phyloP scores from a whole-genome alignment of 2,329 filamentous ascomycete species.

The Geosmithia flava region DNA sequence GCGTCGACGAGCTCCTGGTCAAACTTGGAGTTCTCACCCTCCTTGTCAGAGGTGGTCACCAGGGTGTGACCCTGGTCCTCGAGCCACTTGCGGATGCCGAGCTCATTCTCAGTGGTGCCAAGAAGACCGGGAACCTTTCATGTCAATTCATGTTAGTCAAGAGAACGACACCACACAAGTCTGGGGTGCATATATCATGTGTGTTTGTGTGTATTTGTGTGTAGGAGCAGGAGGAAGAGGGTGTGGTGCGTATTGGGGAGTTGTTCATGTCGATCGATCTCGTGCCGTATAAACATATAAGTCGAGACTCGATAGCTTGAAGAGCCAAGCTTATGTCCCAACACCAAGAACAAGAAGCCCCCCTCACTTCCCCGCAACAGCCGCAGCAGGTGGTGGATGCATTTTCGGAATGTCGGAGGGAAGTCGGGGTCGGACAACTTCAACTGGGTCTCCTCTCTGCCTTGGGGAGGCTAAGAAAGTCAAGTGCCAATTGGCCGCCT shows the following conservation, averaged over 20 bases:
- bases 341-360: background rate
- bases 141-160: background rate
- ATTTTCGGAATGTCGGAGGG: background rate
- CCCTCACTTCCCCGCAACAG: background rate
- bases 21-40: slow-evolving; percentile 83
- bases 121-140: slow-evolving; percentile 63
- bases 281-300: background rate
- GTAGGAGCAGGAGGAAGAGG: background rate
- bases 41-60: slow-evolving; percentile 96
- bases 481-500: background rate
- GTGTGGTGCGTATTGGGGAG: background rate
- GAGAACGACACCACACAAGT: background rate
- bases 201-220: background rate
- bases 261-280: background rate
- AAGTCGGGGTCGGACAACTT: too few species aligned
- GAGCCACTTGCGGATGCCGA: slow-evolving; percentile 93
- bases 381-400: background rate
- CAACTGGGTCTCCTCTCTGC: background rate
- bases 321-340: too few species aligned
- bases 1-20: slow-evolving; percentile 94
- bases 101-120: slow-evolving; percentile 96
- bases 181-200: background rate
- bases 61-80: slow-evolving; percentile 95
- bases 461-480: background rate
- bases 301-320: too few species aligned